Conservation (phyloP, 495 filamentous ascomycete species). For the Tuber calosporum region DNA sequence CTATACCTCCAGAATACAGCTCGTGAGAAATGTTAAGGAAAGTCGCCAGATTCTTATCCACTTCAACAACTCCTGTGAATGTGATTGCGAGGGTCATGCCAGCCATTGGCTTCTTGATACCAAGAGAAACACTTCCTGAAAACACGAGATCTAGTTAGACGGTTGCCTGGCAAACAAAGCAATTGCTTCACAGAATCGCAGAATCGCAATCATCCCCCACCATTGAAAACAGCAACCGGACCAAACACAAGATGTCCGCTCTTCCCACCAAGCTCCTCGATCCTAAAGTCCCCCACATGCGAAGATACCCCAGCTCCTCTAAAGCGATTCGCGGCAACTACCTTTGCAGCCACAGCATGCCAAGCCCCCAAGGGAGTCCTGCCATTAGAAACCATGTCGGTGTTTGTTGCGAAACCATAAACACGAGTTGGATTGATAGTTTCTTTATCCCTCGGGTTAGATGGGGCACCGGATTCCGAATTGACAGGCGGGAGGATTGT, state of each 20-base stretch:
- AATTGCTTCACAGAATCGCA: not conserved
- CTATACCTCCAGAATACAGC: slow-evolving; percentile 34
- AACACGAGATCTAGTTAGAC: slow-evolving; percentile 11
- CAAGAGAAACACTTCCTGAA: slow-evolving; percentile 32
- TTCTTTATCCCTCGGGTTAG: not conserved
- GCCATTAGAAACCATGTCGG: slow-evolving; percentile 33
- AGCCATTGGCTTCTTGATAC: slow-evolving; percentile 35
- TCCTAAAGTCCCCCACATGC: slow-evolving; percentile 30
- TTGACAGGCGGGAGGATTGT: not conserved
- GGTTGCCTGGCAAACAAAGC: not conserved
- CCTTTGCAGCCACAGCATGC: slow-evolving; percentile 38
- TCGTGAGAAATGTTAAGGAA: slow-evolving; percentile 33
- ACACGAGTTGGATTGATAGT: not conserved
- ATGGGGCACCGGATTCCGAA: not conserved
- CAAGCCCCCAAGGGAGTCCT: slow-evolving; percentile 36
- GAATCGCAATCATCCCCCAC: slow-evolving; percentile 15
- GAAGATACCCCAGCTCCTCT: slow-evolving; percentile 30
- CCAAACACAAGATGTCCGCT: slow-evolving; percentile 37
- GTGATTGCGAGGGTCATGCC: slow-evolving; percentile 36
- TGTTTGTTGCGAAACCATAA: not conserved
- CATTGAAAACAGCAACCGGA: slow-evolving; percentile 39
- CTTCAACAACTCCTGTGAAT: slow-evolving; percentile 32
- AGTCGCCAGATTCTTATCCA: slow-evolving; percentile 23
- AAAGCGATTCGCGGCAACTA: slow-evolving; percentile 37
- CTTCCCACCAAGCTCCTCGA: slow-evolving; percentile 39